Conservation (phyloP, 345 rosid genomes). For the Sisymbrium altissimum region DNA sequence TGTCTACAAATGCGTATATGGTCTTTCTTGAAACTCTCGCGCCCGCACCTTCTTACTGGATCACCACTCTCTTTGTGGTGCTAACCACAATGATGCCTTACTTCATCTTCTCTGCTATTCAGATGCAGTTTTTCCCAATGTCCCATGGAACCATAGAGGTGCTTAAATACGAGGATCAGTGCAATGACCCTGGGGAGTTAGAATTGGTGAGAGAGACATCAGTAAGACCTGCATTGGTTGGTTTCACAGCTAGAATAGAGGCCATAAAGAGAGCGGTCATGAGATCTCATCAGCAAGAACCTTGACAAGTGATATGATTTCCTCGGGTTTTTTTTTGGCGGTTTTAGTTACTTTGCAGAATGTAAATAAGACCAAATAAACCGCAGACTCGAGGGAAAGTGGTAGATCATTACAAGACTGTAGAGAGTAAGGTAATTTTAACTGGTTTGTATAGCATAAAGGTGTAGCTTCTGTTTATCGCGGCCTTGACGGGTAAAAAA, state of each 20-base stretch:
- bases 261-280: constrained; percentile 61
- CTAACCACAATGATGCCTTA: constrained; percentile 60
- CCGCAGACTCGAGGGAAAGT: background rate
- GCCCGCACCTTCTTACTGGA: constrained; percentile 79
- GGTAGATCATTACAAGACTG: background rate
- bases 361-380: constrained; percentile 14
- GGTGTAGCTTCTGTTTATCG: constrained; percentile 12
- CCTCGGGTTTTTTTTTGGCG: background rate
- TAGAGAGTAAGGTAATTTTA: background rate
- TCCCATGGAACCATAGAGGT: constrained; percentile 77
- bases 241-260: constrained; percentile 76
- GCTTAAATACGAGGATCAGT: constrained; percentile 64
- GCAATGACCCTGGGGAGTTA: constrained; percentile 51
- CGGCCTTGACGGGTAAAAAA: background rate
- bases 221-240: constrained; percentile 60
- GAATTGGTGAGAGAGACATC: constrained; percentile 75
- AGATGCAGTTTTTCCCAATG: constrained; percentile 88
- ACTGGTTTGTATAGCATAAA: background rate
- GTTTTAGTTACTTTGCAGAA: background rate
- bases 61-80: constrained; percentile 51
- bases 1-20: constrained; percentile 54
- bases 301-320: constrained; percentile 8
- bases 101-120: constrained; percentile 56
- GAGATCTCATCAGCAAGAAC: constrained; percentile 22
- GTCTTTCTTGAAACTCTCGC: constrained; percentile 79